Evolutionary conservation across 352 stramenopile species (phyloP).

Genomic region (Phytophthora quininea): DNA sequence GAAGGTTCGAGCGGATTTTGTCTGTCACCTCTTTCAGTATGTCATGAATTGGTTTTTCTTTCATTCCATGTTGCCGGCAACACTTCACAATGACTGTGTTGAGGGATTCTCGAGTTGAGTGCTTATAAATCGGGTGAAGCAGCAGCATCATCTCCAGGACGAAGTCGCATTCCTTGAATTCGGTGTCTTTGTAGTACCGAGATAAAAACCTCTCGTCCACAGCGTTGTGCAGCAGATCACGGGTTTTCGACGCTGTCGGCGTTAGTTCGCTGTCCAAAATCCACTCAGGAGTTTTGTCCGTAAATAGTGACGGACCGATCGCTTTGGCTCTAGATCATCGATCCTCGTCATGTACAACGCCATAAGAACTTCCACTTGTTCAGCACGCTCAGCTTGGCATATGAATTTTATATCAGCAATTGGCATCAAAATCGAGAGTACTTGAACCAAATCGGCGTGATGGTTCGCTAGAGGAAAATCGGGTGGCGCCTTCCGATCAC

Average conservation of each 20-base stretch:
- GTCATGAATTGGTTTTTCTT: slow-evolving; percentile 5
- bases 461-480: background rate
- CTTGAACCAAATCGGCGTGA: background rate
- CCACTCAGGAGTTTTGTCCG: slow-evolving; percentile 15
- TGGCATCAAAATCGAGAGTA: background rate
- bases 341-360: too few relatives aligned
- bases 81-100: slow-evolving; percentile 9
- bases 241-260: slow-evolving; percentile 9
- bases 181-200: slow-evolving; percentile 7
- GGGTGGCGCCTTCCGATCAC: slow-evolving; percentile 1
- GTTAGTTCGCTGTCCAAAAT: slow-evolving; percentile 16
- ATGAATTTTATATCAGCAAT: slow-evolving; percentile 1
- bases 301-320: slow-evolving; percentile 24
- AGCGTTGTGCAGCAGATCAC: background rate
- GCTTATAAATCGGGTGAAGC: slow-evolving; percentile 19
- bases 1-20: slow-evolving; percentile 20
- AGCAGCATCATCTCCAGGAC: slow-evolving; percentile 18
- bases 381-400: background rate
- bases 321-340: background rate
- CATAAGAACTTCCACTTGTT: background rate
- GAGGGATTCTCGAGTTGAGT: slow-evolving; percentile 5
- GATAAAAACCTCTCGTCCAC: slow-evolving; percentile 16
- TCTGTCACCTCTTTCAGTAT: slow-evolving; percentile 8
- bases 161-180: slow-evolving; percentile 11
- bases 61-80: slow-evolving; percentile 5